Evolutionary conservation across 1,284 basidiomycete species (phyloP), one percentile per base, ranked within the genome.

Genomic region (Microbotryum intermedium): DNA sequence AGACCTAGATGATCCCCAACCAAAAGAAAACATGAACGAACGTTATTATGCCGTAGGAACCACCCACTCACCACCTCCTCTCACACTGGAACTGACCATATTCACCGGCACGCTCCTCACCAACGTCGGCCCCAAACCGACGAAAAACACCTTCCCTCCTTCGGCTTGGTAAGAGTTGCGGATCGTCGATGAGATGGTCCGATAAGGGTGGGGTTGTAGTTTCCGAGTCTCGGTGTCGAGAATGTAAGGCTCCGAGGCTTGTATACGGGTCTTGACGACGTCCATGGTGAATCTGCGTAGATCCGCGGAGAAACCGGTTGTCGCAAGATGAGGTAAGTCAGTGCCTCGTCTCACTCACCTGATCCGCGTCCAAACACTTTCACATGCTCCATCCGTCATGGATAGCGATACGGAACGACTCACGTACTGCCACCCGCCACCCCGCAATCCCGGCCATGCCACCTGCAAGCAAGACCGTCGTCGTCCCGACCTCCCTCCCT

Each of bases 251-350:
- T 72, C 51, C 58, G 64, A 50, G 30, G 81, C 81, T 73, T 93
- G 89, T 69, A 91, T 82, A 2, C 88, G 82, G 7, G 90, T 91
- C 76, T 92, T 92, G 66, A 91, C 79, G 6, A 90, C 86, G 70
- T 92, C 89, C 58, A 90, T 78, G 1, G 87, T 87, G 74, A 92
- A 67, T 1, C 65, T 67, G 44, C 2, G 25, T 11, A 6, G 9
- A 2, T 11, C 20, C 6, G 6, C 13, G 23, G 18, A 18, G 34
- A 25, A 49, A 3, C 11, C 11, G 6, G 45, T 21, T 47, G 16
- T 23, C 46, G 21, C n/a, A 26, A 23, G 16, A 10, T 5, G 23
- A 18, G 25, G 21, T 29, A 20, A 21, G 13, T 43, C 11, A 30
- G 28, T n/a, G n/a, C n/a, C n/a, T n/a, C n/a, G n/a, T n/a, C n/a